Evolutionary conservation across 306 rosid species (phyloP).

Genomic region (Ormosia semicastrata): DNA sequence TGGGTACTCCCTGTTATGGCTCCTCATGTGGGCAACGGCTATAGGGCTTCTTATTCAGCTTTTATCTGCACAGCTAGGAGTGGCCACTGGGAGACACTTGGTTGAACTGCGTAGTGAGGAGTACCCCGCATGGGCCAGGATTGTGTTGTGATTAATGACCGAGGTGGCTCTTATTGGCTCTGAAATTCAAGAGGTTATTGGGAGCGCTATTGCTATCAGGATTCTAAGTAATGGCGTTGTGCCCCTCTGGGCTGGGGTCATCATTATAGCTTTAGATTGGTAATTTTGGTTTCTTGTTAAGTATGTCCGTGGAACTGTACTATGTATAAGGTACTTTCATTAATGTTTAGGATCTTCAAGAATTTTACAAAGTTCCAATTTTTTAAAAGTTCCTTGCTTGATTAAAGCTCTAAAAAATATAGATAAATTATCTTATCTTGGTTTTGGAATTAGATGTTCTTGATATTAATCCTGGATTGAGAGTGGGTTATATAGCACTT

Average conservation of each 20-base stretch:
- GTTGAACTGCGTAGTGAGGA: conserved; percentile 92
- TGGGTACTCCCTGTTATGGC: conserved; percentile 90
- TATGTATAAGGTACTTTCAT: background rate
- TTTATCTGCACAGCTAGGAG: conserved; percentile 85
- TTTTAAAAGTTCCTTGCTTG: background rate
- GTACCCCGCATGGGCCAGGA: conserved; percentile 44
- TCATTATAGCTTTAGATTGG: conserved; percentile 91
- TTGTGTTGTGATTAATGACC: no score
- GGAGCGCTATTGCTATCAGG: conserved; percentile 1
- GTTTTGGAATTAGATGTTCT: background rate
- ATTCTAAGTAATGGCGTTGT: conserved; percentile 70
- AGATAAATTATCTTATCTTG: background rate
- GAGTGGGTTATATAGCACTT: background rate
- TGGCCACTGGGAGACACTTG: conserved; percentile 88
- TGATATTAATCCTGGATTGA: background rate
- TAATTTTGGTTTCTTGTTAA: conserved; percentile 2
- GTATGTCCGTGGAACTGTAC: background rate
- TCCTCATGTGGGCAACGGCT: conserved; percentile 88
- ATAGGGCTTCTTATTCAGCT: conserved; percentile 92
- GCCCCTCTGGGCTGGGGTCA: conserved; percentile 95
- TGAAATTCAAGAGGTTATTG: no score
- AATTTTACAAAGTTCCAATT: background rate
- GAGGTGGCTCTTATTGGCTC: no score
- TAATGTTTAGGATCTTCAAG: background rate
- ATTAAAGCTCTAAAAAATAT: background rate